Base-by-base conservation (phyloP, 1,284 basidiomycete genomes). In the Papiliotrema flavescens region DNA sequence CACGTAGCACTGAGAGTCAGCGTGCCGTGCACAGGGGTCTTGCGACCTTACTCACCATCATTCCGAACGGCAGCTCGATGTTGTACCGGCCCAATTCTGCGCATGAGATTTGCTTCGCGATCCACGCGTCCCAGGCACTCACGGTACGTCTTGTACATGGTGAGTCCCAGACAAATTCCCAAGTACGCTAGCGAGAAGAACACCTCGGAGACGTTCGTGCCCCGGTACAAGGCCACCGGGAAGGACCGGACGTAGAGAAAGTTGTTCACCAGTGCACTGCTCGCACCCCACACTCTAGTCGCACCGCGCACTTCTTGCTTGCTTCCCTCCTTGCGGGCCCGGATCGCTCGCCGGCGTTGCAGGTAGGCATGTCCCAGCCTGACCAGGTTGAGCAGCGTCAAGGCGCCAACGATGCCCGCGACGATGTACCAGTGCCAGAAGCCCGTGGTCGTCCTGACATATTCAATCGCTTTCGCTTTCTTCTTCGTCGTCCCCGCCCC, bases 111-210 rank as follows among this genome's bases (percentile, higher is more conserved):
- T n/a, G n/a, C n/a, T n/a, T n/a, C n/a, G n/a, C n/a, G 5, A 32
- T 26, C 48, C 13, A 24, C 19, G 40, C 26, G 2, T 24, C 17
- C 24, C 6, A 24, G 22, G 26, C 20, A 49, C 48, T 49, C 48
- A 52, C 51, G 51, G 20, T 46, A 47, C 5, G 51, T 52, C 36
- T 40, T 46, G 51, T 52, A 52, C 11, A 52, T 19, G 3, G 51
- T 43, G 13, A 52, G 26, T 2, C 28, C 28, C 13, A 43, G 20
- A 19, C 23, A 28, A 2, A 52, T 19, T 7, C 20, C 51, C 9
- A 47, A 24, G 24, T 46, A 52, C 7, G 36, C 44, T 2, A 47
- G 7, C 9, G 43, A 20, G 17, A 37, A 36, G 26, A 47, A 37
- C 17, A 52, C 23, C 20, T 52, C 51, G 4, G 43, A 36, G 7